These are phyloP conservation scores for Taxillus chinensis DNA, from an alignment of 164 flowering plant genomes.

Conservation along the genomic window DNA sequence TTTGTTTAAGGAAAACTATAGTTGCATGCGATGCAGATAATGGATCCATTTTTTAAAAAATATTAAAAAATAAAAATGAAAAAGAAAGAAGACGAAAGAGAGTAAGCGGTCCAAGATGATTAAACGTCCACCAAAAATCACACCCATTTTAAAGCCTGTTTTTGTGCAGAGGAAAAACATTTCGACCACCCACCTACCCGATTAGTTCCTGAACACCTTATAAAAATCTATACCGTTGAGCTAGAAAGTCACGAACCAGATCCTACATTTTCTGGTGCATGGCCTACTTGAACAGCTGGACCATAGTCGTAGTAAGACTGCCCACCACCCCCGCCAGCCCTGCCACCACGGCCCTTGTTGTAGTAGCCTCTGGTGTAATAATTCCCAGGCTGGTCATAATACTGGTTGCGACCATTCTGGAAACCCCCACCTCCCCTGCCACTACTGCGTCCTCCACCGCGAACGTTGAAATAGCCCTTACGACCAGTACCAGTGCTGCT, in stretches of 20 bases:
- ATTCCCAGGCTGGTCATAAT: constrained; percentile 46
- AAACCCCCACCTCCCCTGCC: constrained; percentile 53
- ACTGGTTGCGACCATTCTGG: constrained; percentile 60
- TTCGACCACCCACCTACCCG: background rate
- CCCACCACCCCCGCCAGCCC: constrained; percentile 45
- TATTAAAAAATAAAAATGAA: too few species aligned
- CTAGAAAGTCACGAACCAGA: constrained; percentile 17
- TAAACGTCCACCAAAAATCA: background rate
- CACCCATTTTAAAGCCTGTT: background rate
- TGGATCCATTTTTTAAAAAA: too few species aligned
- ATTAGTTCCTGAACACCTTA: background rate
- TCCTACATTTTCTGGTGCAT: constrained; percentile 20
- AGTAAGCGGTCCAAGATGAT: background rate
- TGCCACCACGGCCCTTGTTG: constrained; percentile 43
- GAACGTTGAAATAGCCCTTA: constrained; percentile 54
- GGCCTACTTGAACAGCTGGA: constrained; percentile 23
- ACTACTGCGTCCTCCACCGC: constrained; percentile 45
- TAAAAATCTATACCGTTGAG: background rate
- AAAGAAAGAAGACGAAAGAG: too few species aligned
- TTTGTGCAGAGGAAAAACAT: background rate
- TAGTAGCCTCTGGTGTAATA: constrained; percentile 40
- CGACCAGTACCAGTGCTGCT: constrained; percentile 29
- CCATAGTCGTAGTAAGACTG: constrained; percentile 33
- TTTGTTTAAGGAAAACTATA: too few species aligned
- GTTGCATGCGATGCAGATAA: too few species aligned